Base-by-base conservation (phyloP, 768 basidiomycete genomes). In the Cystobasidium ongulense region DNA sequence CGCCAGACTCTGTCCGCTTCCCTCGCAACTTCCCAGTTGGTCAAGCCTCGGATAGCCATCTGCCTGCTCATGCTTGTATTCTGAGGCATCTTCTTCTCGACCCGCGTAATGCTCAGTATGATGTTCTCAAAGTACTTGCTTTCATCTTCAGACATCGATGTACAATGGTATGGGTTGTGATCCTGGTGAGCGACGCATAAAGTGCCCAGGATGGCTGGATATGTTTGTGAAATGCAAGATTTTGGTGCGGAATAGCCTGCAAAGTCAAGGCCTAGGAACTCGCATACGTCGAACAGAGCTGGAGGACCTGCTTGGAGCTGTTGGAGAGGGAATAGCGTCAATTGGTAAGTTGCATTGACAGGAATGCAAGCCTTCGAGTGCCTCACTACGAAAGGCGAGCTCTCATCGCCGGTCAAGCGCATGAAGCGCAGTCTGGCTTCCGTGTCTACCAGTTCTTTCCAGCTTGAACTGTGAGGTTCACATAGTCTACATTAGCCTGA, bases 241-340 rank as follows among this genome's bases (percentile, higher is more conserved):
- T 41, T 36, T 29, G 35, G 35, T 38, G 23, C 29, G 17, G 23
- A 31, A 23, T 39, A 64, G 38, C 63, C 41, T 27, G 35, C 63
- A 36, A 64, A 64, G 36, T 27, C 25, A 35, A 64, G 63, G 3
- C 36, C 36, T 13, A 64, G 63, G 38, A 39, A 64, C 63, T 64
- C 63, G 63, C 33, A 64, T 27, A 64, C 63, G 38, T 64, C 63
- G 27, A 64, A 64, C 21, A 64, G 63, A 25, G 63, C 63, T 5
- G 63, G 63, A 7, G 63, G 63, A 31, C 63, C 63, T 25, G 63
- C 63, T 64, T 64, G 63, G 5, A 64, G 63, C 63, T 64, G 63
- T 5, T 29, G 5, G 11, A 39, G 15, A 10, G 23, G 23, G 39
- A 18, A 3, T 25, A 25, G 31, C 25, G 15, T 38, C 36, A 38